Conservation (phyloP, 1,284 basidiomycete genomes). For the Stygiomarasmius scandens region DNA sequence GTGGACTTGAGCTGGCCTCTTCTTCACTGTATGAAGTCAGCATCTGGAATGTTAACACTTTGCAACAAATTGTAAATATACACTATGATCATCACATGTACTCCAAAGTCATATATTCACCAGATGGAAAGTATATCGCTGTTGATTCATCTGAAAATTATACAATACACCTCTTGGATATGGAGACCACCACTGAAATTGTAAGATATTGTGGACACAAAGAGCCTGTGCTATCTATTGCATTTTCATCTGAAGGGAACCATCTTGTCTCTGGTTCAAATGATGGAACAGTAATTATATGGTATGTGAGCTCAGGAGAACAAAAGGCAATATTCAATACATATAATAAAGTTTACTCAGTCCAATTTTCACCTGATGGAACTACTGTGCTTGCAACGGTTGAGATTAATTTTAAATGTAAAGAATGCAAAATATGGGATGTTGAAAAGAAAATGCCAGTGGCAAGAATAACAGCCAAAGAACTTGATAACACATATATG, state of each 20-base stretch:
- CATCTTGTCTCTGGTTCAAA: background rate
- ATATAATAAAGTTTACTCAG: background rate
- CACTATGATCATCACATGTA: background rate
- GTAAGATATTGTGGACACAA: background rate
- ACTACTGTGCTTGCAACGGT: no score
- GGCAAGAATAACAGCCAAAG: no score
- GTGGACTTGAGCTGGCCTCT: no score
- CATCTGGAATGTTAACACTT: background rate
- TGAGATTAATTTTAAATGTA: no score
- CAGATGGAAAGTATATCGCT: background rate
- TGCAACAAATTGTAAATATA: background rate
- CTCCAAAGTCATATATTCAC: background rate
- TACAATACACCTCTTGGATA: background rate
- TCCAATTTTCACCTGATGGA: background rate
- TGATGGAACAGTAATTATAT: background rate
- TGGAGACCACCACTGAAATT: background rate
- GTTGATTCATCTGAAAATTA: background rate
- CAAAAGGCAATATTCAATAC: no score
- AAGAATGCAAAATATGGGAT: no score
- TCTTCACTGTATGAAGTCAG: background rate
- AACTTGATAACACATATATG: no score
- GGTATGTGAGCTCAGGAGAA: background rate
- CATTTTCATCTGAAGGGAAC: constrained; percentile 2
- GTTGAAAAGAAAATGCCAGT: no score
- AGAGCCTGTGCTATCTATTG: constrained; percentile 4